These are phyloP conservation scores for Paspalum vaginatum DNA, from an alignment of 176 grass and related monocot genomes.

Conservation along the genomic window DNA sequence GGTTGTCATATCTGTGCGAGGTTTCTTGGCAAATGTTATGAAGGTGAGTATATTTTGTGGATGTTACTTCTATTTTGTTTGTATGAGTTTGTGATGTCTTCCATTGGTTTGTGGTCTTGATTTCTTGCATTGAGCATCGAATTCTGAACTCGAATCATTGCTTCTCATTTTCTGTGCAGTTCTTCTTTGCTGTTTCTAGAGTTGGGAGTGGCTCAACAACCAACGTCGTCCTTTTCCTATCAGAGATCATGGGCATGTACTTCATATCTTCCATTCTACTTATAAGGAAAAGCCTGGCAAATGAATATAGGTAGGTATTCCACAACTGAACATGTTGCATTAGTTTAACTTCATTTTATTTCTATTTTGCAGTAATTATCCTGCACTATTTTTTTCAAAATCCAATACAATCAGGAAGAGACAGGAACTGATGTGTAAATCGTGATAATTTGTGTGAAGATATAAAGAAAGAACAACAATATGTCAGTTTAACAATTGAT, in stretches of 20 bases:
- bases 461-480: slow-evolving; percentile 11
- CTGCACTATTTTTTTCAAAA: background rate
- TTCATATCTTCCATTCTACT: slow-evolving; percentile 99
- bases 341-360: background rate
- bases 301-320: slow-evolving; percentile 94
- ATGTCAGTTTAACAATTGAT: slow-evolving; percentile 5
- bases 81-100: slow-evolving; percentile 23
- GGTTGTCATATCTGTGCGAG: slow-evolving; percentile 95
- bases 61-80: slow-evolving; percentile 13
- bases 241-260: slow-evolving; percentile 99
- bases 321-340: slow-evolving; percentile 4
- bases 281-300: slow-evolving; percentile 94
- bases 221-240: slow-evolving; percentile 95
- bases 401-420: background rate
- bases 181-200: slow-evolving; percentile 99
- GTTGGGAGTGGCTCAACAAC: slow-evolving; percentile 91
- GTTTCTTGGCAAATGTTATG: slow-evolving; percentile 96
- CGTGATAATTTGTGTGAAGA: background rate
- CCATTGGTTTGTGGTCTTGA: background rate
- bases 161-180: slow-evolving; percentile 57
- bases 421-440: background rate
- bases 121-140: background rate
- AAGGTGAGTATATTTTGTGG: slow-evolving; percentile 55
- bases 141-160: background rate
- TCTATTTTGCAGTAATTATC: background rate